Percentiles rank a stretch among this genome's conserved stretches.
Evolutionary conservation across 2,329 filamentous ascomycete genomes (phyloP).

Genomic region (Paraconiothyrium brasiliense): DNA sequence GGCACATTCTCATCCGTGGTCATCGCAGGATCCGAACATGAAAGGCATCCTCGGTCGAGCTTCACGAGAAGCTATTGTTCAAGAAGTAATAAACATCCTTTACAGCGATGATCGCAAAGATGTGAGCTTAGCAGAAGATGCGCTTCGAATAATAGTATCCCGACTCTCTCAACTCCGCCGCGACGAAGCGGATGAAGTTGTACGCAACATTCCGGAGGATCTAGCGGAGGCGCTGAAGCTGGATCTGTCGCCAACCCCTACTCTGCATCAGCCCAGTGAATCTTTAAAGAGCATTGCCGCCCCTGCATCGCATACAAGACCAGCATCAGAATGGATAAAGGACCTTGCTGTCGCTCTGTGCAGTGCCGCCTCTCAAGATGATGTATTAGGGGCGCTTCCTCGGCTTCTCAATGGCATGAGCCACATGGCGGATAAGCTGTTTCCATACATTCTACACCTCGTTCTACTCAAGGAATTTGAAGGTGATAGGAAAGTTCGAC

Average conservation of each 20-base stretch:
- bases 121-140: slow-evolving; percentile 57
- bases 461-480: slow-evolving; percentile 76
- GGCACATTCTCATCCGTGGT: slow-evolving; percentile 39
- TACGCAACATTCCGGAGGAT: slow-evolving; percentile 39
- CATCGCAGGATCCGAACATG: slow-evolving; percentile 23
- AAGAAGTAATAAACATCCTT: slow-evolving; percentile 48
- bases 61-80: slow-evolving; percentile 48
- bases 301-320: slow-evolving; percentile 25
- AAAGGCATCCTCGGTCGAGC: slow-evolving; percentile 39
- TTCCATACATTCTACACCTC: slow-evolving; percentile 87
- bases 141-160: slow-evolving; percentile 43
- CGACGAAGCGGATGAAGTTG: slow-evolving; percentile 40
- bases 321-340: slow-evolving; percentile 65
- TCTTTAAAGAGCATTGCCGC: slow-evolving; percentile 30
- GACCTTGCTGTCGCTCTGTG: slow-evolving; percentile 68
- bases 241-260: slow-evolving; percentile 26
- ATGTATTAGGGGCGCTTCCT: slow-evolving; percentile 74
- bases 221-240: slow-evolving; percentile 42
- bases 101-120: slow-evolving; percentile 51
- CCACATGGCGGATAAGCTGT: slow-evolving; percentile 75
- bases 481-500: slow-evolving; percentile 66
- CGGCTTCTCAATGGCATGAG: slow-evolving; percentile 72
- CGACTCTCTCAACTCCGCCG: slow-evolving; percentile 30
- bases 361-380: slow-evolving; percentile 63
- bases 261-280: slow-evolving; percentile 16